Conservation (phyloP, 2,329 filamentous ascomycete genomes). For the Pestalotiopsis sp. region DNA sequence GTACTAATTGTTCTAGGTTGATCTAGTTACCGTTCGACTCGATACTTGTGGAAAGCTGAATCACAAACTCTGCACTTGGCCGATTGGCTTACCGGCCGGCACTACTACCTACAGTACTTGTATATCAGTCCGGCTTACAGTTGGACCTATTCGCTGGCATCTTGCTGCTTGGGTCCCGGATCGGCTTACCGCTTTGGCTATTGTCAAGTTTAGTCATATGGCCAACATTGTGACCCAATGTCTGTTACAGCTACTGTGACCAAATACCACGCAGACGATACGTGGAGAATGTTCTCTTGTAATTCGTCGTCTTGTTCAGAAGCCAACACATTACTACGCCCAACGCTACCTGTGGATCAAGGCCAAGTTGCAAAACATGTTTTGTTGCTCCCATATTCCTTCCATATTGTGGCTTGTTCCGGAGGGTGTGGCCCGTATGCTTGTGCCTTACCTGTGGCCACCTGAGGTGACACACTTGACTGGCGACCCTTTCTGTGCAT, state of each 20-base stretch:
- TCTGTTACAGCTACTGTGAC: background rate
- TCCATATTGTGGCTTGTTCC: background rate
- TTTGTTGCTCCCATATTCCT: background rate
- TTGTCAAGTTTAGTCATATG: background rate
- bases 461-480: slow-evolving; percentile 1
- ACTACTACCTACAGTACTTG: background rate
- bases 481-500: slow-evolving; percentile 2
- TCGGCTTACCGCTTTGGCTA: slow-evolving; percentile 8
- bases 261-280: background rate
- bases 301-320: background rate
- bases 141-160: background rate
- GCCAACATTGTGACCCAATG: background rate
- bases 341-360: background rate
- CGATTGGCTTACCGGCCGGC: background rate
- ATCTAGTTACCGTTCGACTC: background rate
- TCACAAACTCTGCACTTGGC: background rate
- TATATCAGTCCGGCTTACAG: background rate
- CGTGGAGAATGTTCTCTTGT: background rate
- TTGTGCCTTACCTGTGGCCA: slow-evolving; percentile 9
- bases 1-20: background rate
- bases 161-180: background rate
- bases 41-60: background rate
- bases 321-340: background rate
- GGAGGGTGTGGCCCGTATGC: background rate
- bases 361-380: background rate